Base-by-base conservation (phyloP, 805 yeast genomes). In the Nakazawaea populi region DNA sequence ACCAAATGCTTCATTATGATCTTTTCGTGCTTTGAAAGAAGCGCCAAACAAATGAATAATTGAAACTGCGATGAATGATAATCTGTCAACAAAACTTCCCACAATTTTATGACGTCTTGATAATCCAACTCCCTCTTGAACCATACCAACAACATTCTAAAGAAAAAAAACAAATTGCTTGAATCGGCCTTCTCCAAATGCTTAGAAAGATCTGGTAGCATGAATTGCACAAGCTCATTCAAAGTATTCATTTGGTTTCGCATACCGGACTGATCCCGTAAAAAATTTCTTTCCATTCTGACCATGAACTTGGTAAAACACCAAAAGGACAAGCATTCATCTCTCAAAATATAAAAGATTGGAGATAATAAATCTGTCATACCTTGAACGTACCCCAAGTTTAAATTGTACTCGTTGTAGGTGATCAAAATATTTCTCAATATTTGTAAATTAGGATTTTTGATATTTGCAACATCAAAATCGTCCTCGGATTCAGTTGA, bases 331-430 rank as follows among this genome's bases (percentile, higher is more conserved):
- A 89, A 60, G 0, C 84, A 71, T 57, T 91, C 96, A 63, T 91
- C 96, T 56, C 77, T 76, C 7, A 74, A 55, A 8, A 73, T 68
- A 48, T 76, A 80, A 64, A 89, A 94, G 3, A 94, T 67, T 0
- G 97, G 97, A 0, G 97, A 86, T 37, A 94, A 70, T 47, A 94
- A 71, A 66, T 94, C 99, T 8, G 94, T 82, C 99, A 94, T 94
- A 1, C 99, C 99, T 69, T 94, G 99, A 18, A 94, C 96, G 61
- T 94, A 94, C 0, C 99, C 99, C 57, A 94, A 68, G 57, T 89
- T 85, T 44, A 72, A 74, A 65, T 94, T 91, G 64, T 83, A 77
- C 65, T 87, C 90, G 64, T 94, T 92, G 61, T 86, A 92, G 0
- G 97, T 88, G 51, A 90, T 74, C 39, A 94, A 72, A 54, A 94